phyloP scores from a whole-genome alignment of 257 asterid species.

The Jasminum sambac region DNA sequence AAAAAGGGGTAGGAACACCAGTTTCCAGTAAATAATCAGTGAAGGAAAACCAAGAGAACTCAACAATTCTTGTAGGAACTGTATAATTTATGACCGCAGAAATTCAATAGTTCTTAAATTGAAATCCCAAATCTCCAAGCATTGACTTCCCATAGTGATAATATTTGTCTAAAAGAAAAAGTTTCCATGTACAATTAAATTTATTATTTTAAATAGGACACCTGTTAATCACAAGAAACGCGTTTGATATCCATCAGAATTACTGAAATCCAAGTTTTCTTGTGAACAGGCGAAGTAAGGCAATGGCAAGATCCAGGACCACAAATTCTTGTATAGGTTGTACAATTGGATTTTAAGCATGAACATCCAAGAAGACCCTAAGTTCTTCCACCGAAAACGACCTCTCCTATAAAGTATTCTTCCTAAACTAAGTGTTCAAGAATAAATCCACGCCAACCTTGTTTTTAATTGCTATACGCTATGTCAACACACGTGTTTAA shows the following conservation, averaged over 20 bases:
- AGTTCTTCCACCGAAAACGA: background rate
- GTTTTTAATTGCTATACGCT: background rate
- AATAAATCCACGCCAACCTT: background rate
- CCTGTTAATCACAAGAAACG: conserved; percentile 6
- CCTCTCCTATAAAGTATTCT: background rate
- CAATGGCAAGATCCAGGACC: background rate
- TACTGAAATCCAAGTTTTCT: background rate
- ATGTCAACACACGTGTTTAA: background rate
- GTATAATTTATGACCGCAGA: background rate
- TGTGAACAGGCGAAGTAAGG: conserved; percentile 3
- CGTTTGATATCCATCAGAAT: background rate
- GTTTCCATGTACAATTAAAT: background rate
- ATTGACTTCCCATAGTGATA: background rate
- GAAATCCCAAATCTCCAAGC: background rate
- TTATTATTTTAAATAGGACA: background rate
- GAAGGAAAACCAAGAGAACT: conserved; percentile 15
- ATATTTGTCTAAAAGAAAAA: background rate
- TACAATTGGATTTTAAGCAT: background rate
- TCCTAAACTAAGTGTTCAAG: background rate
- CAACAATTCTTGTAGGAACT: conserved; percentile 8
- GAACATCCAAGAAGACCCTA: background rate
- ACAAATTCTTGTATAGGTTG: background rate
- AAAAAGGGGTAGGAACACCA: background rate
- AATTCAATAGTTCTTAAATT: conserved; percentile 15
- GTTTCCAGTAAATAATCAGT: conserved; percentile 8